Conservation (phyloP, 1,139 yeast species). For the Hansenula sp. region DNA sequence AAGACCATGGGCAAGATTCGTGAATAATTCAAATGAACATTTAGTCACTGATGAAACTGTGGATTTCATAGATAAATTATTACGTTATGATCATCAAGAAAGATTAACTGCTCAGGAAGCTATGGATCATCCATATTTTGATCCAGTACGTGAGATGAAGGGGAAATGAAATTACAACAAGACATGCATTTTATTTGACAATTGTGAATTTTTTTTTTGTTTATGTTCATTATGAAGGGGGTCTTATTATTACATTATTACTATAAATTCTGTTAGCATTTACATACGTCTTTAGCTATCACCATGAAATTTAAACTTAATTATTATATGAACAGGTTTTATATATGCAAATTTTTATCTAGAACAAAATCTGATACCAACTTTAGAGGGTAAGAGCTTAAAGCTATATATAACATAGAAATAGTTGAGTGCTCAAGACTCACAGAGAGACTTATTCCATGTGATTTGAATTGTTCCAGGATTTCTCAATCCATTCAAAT, state of each 20-base stretch:
- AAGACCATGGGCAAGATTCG: slow-evolving; percentile 65
- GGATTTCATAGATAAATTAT: slow-evolving; percentile 61
- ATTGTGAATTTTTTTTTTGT: neutral
- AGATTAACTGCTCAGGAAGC: slow-evolving; percentile 77
- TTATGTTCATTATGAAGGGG: neutral
- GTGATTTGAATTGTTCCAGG: neutral
- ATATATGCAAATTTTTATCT: too few relatives aligned
- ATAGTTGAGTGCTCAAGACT: too few relatives aligned
- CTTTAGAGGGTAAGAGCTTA: neutral
- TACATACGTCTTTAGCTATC: neutral
- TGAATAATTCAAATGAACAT: slow-evolving; percentile 47
- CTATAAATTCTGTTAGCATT: neutral
- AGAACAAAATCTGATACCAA: neutral
- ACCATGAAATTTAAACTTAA: too few relatives aligned
- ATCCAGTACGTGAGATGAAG: slow-evolving; percentile 18
- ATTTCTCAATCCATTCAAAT: slow-evolving; percentile 1
- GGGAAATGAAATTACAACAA: neutral
- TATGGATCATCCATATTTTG: slow-evolving; percentile 54
- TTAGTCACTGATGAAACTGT: slow-evolving; percentile 58
- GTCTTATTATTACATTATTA: too few relatives aligned
- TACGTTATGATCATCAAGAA: slow-evolving; percentile 70
- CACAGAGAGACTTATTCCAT: neutral
- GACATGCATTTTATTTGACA: neutral
- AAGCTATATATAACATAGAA: too few relatives aligned
- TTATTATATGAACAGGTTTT: too few relatives aligned